These are phyloP conservation scores for Anisogramma anomala DNA, from an alignment of 2,329 filamentous ascomycete genomes.

Conservation along the genomic window DNA sequence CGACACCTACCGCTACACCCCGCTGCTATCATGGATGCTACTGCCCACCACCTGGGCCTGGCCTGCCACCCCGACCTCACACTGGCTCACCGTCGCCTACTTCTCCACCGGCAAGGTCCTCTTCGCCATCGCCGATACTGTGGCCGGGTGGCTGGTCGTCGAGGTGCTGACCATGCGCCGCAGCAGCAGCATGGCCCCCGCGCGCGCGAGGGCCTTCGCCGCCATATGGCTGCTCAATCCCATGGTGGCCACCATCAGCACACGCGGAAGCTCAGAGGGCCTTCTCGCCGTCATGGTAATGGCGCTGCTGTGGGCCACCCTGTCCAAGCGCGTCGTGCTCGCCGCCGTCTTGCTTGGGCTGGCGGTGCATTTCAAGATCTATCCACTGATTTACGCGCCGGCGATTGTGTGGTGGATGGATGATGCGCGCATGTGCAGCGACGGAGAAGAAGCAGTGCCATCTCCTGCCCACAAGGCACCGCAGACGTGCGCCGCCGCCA, in stretches of 20 bases:
- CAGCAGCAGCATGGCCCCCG: constrained; percentile 31
- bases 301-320: constrained; percentile 70
- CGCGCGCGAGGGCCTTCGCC: constrained; percentile 60
- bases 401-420: constrained; percentile 76
- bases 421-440: constrained; percentile 32
- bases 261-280: constrained; percentile 86
- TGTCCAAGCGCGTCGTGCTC: constrained; percentile 48
- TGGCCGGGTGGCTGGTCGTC: constrained; percentile 70
- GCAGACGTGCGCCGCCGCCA: constrained; percentile 17
- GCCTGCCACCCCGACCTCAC: no score
- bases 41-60: constrained; percentile 59
- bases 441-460: not conserved
- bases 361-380: constrained; percentile 95
- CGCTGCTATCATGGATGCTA: constrained; percentile 82
- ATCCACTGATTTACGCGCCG: constrained; percentile 89
- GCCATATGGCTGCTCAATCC: constrained; percentile 91
- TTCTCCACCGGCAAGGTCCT: constrained; percentile 81
- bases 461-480: no score
- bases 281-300: constrained; percentile 76
- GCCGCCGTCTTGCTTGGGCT: constrained; percentile 70
- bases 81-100: constrained; percentile 28
- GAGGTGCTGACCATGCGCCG: constrained; percentile 25
- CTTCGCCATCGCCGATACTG: constrained; percentile 72
- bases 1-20: constrained; percentile 95
- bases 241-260: constrained; percentile 96